Conservation (phyloP, 768 basidiomycete species). For the Lactarius akahatsu region DNA sequence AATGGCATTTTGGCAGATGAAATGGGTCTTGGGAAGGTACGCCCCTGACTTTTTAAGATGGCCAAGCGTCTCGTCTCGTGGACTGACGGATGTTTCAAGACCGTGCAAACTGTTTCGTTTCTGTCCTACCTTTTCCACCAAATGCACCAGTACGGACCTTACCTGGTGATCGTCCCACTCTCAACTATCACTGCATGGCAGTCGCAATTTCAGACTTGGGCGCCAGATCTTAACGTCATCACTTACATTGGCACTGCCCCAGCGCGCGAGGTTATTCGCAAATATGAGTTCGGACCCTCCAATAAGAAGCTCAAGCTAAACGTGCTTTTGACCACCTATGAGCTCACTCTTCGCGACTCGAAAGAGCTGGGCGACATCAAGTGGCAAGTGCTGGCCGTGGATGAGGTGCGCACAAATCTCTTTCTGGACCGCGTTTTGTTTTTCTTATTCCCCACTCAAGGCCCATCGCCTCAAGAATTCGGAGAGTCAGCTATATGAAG, state of each 20-base stretch:
- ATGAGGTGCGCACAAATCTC: slow-evolving; percentile 61
- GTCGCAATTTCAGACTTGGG: slow-evolving; percentile 90
- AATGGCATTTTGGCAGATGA: slow-evolving; percentile 98
- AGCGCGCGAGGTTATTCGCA: slow-evolving; percentile 88
- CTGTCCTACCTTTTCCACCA: slow-evolving; percentile 94
- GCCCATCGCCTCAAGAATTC: slow-evolving; percentile 98
- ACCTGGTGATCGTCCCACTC: slow-evolving; percentile 95
- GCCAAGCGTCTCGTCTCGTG: slow-evolving; percentile 22
- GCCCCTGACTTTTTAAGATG: slow-evolving; percentile 4
- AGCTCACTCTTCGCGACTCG: slow-evolving; percentile 86
- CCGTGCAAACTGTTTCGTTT: slow-evolving; percentile 94
- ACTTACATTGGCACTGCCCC: slow-evolving; percentile 90
- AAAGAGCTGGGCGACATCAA: slow-evolving; percentile 90
- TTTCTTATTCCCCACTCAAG: slow-evolving; percentile 39
- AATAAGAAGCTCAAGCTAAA: slow-evolving; percentile 94
- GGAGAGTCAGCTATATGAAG: slow-evolving; percentile 96
- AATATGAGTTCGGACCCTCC: slow-evolving; percentile 87
- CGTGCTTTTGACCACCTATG: slow-evolving; percentile 95
- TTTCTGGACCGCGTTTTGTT: not conserved
- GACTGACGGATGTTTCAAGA: slow-evolving; percentile 45
- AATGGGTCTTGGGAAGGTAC: slow-evolving; percentile 97
- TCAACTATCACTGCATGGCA: slow-evolving; percentile 99
- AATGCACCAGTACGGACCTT: slow-evolving; percentile 91
- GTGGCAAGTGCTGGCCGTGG: slow-evolving; percentile 96
- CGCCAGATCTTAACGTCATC: slow-evolving; percentile 95